Evolutionary conservation across 768 basidiomycete species (phyloP).

Genomic region (Phylloporus rhodoxanthus): DNA sequence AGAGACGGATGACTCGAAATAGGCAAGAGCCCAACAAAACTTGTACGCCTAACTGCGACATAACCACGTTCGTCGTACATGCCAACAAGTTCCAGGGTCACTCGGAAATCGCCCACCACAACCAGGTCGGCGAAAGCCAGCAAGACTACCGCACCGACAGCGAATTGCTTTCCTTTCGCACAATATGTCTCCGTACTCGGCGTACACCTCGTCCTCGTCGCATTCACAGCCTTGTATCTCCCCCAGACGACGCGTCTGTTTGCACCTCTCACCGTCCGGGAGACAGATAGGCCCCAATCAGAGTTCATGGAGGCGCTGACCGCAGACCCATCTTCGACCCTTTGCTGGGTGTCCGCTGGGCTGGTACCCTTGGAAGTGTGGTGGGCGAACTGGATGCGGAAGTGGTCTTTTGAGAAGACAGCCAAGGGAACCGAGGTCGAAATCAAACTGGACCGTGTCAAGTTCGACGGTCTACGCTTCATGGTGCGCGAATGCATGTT

Average conservation of each 20-base stretch:
- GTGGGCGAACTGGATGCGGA: conserved; percentile 67
- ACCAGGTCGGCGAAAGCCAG: conserved; percentile 2
- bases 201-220: conserved; percentile 60
- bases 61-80: background rate
- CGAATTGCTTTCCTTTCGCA: conserved; percentile 42
- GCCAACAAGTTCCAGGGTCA: conserved; percentile 1
- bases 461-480: conserved; percentile 34
- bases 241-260: conserved; percentile 53
- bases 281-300: conserved; percentile 61
- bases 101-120: background rate
- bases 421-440: conserved; percentile 40
- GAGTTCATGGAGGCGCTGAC: conserved; percentile 67
- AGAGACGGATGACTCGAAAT: background rate
- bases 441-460: conserved; percentile 38
- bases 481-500: conserved; percentile 31
- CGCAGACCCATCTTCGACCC: conserved; percentile 48
- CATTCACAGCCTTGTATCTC: conserved; percentile 63
- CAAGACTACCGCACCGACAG: background rate
- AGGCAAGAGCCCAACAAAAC: background rate
- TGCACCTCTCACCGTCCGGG: conserved; percentile 29
- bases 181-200: conserved; percentile 63
- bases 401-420: conserved; percentile 47
- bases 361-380: conserved; percentile 51
- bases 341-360: conserved; percentile 54
- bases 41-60: too few species aligned